Evolutionary conservation across 192 early-diverging fungal genomes (phyloP).

Genomic region (Dispira simplex): DNA sequence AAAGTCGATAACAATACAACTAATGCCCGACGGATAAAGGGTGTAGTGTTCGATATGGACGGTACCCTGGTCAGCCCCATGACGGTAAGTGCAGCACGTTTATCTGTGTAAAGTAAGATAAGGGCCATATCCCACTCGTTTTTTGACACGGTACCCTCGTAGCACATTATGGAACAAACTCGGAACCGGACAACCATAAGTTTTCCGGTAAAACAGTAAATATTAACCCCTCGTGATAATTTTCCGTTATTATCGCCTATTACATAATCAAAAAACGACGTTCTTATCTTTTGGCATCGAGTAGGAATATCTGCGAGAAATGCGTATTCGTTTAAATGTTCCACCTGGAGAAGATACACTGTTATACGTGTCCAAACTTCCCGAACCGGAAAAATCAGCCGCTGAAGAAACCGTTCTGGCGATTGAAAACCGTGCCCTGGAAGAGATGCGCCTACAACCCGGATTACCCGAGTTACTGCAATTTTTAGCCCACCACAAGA

Average conservation of each 20-base stretch:
- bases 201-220: not conserved
- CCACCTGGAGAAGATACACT: constrained; percentile 19
- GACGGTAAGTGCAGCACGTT: constrained; percentile 6
- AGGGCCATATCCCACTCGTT: not conserved
- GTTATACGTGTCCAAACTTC: constrained; percentile 23
- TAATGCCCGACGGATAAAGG: not conserved
- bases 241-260: not conserved
- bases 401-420: constrained; percentile 21
- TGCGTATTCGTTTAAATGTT: constrained; percentile 21
- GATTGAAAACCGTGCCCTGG: constrained; percentile 26
- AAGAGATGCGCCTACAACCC: constrained; percentile 21
- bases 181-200: not conserved
- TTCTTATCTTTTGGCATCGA: not conserved
- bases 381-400: constrained; percentile 16
- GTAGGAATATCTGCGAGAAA: constrained; percentile 18
- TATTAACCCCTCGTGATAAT: not conserved
- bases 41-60: constrained; percentile 19
- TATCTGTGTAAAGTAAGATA: not conserved
- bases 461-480: not conserved
- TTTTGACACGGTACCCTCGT: no score
- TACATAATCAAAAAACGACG: not conserved
- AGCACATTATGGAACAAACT: not conserved
- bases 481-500: not conserved
- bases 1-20: not conserved
- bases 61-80: constrained; percentile 29